Evolutionary conservation across 2,329 filamentous ascomycete genomes (phyloP).

Genomic region (Hypoxylon sp.): DNA sequence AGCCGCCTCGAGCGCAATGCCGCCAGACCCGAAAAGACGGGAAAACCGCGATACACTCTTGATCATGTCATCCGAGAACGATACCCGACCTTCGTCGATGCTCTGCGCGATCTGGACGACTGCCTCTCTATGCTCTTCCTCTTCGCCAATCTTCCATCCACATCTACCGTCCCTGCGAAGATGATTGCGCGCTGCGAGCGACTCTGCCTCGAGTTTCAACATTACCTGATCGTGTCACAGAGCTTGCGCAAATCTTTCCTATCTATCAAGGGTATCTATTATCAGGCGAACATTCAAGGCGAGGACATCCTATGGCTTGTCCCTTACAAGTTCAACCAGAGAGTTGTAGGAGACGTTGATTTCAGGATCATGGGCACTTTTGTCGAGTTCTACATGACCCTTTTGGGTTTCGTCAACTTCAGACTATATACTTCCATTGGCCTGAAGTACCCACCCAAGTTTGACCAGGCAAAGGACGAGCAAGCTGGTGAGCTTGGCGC

Average conservation of each 20-base stretch:
- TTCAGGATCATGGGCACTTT: slow-evolving; percentile 99
- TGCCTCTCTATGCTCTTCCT: slow-evolving; percentile 97
- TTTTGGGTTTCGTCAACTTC: slow-evolving; percentile 97
- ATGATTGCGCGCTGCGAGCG: slow-evolving; percentile 96
- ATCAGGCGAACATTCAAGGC: slow-evolving; percentile 96
- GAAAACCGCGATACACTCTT: slow-evolving; percentile 89
- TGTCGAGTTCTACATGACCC: slow-evolving; percentile 97
- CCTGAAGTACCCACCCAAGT: slow-evolving; percentile 95
- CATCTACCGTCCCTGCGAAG: slow-evolving; percentile 89
- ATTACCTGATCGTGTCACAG: slow-evolving; percentile 94
- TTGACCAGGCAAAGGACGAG: slow-evolving; percentile 88
- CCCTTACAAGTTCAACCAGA: slow-evolving; percentile 97
- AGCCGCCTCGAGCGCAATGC: slow-evolving; percentile 89
- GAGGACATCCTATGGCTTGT: slow-evolving; percentile 98
- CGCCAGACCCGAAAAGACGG: slow-evolving; percentile 87
- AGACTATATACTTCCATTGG: slow-evolving; percentile 91
- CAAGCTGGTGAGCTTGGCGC: slow-evolving; percentile 90
- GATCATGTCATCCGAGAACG: slow-evolving; percentile 98
- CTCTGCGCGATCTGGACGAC: slow-evolving; percentile 94
- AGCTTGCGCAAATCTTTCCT: slow-evolving; percentile 96
- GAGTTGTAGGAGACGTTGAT: slow-evolving; percentile 92
- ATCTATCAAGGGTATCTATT: slow-evolving; percentile 99
- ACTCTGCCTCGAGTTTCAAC: slow-evolving; percentile 94
- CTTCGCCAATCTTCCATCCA: slow-evolving; percentile 95
- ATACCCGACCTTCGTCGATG: slow-evolving; percentile 97